Evolutionary conservation across 768 basidiomycete genomes (phyloP).

Genomic region (Stropharia rugosoannulata): DNA sequence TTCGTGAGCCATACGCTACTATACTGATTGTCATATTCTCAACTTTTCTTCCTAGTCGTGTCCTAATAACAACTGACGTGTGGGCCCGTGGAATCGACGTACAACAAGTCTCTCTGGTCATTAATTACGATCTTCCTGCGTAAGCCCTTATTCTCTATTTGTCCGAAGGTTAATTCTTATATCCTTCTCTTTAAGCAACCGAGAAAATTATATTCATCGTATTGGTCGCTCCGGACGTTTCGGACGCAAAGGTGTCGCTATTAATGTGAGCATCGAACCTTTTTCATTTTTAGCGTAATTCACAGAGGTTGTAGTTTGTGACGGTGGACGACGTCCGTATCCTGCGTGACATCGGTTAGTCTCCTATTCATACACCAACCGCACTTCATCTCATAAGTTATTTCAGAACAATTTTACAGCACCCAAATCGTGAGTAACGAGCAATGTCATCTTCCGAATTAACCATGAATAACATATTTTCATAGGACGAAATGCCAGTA

Average conservation of each 20-base stretch:
- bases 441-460: conserved; percentile 7
- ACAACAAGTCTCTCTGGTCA: conserved; percentile 95
- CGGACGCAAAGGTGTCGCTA: conserved; percentile 98
- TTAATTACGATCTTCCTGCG: conserved; percentile 96
- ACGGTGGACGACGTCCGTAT: conserved; percentile 96
- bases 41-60: conserved; percentile 54
- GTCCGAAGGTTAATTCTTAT: conserved; percentile 2
- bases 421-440: conserved; percentile 77
- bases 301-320: conserved; percentile 59
- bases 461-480: conserved; percentile 16
- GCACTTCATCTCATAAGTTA: conserved; percentile 8
- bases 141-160: conserved; percentile 35
- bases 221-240: conserved; percentile 99
- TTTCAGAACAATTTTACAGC: conserved; percentile 91
- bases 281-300: conserved; percentile 11
- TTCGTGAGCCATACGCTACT: conserved; percentile 53
- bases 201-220: conserved; percentile 99
- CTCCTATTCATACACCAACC: neutral
- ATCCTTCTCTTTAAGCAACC: conserved; percentile 54
- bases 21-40: neutral
- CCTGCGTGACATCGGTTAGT: conserved; percentile 91
- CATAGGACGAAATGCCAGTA: conserved; percentile 96
- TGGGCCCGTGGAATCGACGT: conserved; percentile 99
- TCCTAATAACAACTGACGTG: conserved; percentile 93
- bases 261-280: conserved; percentile 69